A percentile compares a stretch with the other conserved stretches of the same genome.
Evolutionary conservation across 2,329 filamentous ascomycete genomes (phyloP).

Genomic region (Verticillium nubilum): DNA sequence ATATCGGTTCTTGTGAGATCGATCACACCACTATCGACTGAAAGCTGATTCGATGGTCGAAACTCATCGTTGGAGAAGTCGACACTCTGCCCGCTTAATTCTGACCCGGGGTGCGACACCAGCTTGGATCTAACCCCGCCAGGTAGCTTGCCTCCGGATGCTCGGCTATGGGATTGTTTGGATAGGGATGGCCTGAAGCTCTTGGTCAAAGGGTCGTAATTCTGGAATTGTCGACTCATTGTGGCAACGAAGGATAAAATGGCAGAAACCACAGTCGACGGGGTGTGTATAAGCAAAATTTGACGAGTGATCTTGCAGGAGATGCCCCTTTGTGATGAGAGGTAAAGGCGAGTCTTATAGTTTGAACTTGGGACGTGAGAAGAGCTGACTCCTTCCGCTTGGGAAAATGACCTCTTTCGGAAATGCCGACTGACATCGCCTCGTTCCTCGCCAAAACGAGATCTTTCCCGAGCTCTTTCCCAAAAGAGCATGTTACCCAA

Average conservation of each 20-base stretch:
- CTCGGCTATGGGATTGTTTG: neutral
- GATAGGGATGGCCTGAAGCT: neutral
- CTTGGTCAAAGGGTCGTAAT: neutral
- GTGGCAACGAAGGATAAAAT: neutral
- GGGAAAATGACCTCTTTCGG: neutral
- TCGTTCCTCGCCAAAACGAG: neutral
- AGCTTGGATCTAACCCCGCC: neutral
- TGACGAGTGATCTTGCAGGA: neutral
- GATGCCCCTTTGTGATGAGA: neutral
- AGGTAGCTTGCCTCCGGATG: neutral
- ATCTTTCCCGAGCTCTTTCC: neutral
- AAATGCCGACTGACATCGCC: neutral
- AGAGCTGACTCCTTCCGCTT: neutral
- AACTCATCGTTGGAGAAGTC: neutral
- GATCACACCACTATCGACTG: neutral
- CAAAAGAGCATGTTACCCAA: neutral
- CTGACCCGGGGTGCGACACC: neutral
- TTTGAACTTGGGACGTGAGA: neutral
- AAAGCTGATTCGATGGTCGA: neutral
- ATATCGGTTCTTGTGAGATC: neutral
- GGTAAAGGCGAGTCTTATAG: neutral
- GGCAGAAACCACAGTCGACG: neutral
- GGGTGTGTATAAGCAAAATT: neutral
- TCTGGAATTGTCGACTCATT: neutral
- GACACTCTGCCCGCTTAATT: neutral